Evolutionary conservation across 495 filamentous ascomycete genomes (phyloP).

Genomic region (Annulohypoxylon stygium): DNA sequence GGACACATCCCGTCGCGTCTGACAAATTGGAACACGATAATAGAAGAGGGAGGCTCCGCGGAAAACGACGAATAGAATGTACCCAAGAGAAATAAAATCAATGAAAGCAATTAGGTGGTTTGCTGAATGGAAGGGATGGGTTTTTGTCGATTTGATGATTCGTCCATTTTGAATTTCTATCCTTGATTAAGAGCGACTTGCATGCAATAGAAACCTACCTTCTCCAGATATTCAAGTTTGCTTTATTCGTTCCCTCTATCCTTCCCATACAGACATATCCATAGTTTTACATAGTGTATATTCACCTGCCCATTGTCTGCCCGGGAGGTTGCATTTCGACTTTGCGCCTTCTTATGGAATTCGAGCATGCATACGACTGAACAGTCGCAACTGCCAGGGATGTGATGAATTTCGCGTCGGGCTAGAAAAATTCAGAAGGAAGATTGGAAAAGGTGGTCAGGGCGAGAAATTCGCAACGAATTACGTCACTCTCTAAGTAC

Average conservation of each 20-base stretch:
- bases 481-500: constrained; percentile 54
- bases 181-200: constrained; percentile 15
- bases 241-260: not conserved
- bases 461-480: constrained; percentile 46
- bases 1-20: constrained; percentile 40
- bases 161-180: constrained; percentile 12
- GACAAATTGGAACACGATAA: constrained; percentile 49
- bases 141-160: constrained; percentile 11
- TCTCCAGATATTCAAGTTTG: constrained; percentile 8
- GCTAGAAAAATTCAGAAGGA: constrained; percentile 39
- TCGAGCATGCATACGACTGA: not conserved
- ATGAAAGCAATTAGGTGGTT: constrained; percentile 2
- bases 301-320: not conserved
- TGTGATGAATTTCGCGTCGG: constrained; percentile 14
- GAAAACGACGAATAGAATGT: constrained; percentile 8
- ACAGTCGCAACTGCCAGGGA: constrained; percentile 11
- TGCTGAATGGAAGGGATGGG: constrained; percentile 8
- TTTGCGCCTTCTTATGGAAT: constrained; percentile 39
- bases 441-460: constrained; percentile 37
- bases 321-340: not conserved
- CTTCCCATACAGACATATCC: not conserved
- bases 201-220: constrained; percentile 20
- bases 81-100: constrained; percentile 18
- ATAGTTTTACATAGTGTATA: not conserved
- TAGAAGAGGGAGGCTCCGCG: constrained; percentile 34